Evolutionary conservation across 106 monocot genomes (phyloP), one percentile per base, ranked within the genome.

Genomic region (Hemerocallis citrina): DNA sequence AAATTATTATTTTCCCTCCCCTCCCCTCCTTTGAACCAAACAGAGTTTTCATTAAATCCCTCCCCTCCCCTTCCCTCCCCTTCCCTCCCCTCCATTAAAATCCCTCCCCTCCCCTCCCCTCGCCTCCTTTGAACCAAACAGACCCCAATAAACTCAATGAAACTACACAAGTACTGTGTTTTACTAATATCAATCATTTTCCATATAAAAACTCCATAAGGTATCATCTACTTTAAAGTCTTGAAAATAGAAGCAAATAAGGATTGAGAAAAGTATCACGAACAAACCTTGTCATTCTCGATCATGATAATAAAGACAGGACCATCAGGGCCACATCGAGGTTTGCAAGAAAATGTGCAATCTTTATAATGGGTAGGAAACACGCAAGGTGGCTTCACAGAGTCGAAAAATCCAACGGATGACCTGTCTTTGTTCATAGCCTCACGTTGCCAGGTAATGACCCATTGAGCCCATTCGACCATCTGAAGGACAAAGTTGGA

Each of bases 381-480:
- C 1, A 74, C 46, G 27, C 80, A 80, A 25, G 68, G 79, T 13
- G 79, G 74, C 35, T 54, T 50, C 20, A 73, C 21, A 2, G 24
- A 65, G 61, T 65, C 69, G 17, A 35, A 52, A 13, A 50, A 34
- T 3, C 35, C 58, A 23, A 39, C 5, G 25, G 70, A 49, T 7
- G 14, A 15, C 25, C 39, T 38, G 24, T 61, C 70, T 13, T 48
- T 65, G 66, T 34, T 55, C 74, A 80, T 67, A 0, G 70, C 63
- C 70, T 80, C 80, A 16, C 74, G 71, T 24, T 80, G 80, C 80
- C 80, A 80, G 9, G 80, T 60, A 42, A 80, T 3, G 13, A 80
- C 80, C 80, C 80, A 80, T 47, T 74, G 65, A 0, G 74, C 80
- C 80, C 80, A 80, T 24, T 80, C 74, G n/a, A 80, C 80, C 80